These are phyloP conservation scores for Solanum aculeatissimum DNA, from an alignment of 305 asterid genomes.

Conservation along the genomic window DNA sequence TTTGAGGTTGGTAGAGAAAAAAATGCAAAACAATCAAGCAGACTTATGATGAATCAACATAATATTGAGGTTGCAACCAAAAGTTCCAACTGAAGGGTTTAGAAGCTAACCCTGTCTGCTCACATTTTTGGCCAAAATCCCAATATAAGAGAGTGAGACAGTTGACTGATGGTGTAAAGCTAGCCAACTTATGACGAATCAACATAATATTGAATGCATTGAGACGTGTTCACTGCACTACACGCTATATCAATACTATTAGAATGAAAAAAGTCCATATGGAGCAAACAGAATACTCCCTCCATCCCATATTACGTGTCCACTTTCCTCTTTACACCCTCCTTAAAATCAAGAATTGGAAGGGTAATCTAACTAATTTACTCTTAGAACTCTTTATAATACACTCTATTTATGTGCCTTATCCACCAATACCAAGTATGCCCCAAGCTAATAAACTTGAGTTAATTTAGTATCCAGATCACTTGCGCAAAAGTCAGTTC, in stretches of 20 bases:
- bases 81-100: not conserved
- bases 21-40: not conserved
- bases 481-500: not conserved
- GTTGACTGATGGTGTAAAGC: not conserved
- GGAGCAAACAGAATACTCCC: not conserved
- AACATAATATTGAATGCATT: not conserved
- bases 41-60: too few species aligned
- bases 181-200: not conserved
- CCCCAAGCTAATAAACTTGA: not conserved
- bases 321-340: not conserved
- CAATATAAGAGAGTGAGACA: not conserved
- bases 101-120: not conserved
- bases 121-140: not conserved
- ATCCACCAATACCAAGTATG: not conserved
- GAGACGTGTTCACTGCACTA: not conserved
- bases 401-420: not conserved
- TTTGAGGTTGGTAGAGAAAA: not conserved
- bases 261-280: not conserved
- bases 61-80: not conserved
- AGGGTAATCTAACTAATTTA: not conserved
- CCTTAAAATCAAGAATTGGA: not conserved
- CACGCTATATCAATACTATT: not conserved
- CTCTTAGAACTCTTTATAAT: not conserved
- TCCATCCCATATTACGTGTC: not conserved
- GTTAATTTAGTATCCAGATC: not conserved